A percentile compares a stretch with the other conserved stretches of the same genome.
Conservation (phyloP, 2,329 filamentous ascomycete genomes). For the Pezicula rhizophila region DNA sequence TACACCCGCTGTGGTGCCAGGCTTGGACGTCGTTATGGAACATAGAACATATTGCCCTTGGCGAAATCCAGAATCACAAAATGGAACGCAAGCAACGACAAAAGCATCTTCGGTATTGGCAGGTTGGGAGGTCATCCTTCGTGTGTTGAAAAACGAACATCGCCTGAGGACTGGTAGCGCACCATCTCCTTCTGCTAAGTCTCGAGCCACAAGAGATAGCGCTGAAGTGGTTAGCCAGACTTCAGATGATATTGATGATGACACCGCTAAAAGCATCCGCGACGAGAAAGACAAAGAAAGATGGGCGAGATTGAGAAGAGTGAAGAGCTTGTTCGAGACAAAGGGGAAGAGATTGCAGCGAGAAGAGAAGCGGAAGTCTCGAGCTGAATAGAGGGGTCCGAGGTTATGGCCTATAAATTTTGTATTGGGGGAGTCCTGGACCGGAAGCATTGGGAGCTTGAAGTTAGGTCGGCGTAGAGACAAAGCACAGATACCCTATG, state of each 20-base stretch:
- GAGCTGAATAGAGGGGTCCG: not conserved
- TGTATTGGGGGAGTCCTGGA: not conserved
- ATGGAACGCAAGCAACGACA: constrained; percentile 27
- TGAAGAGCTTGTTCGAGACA: constrained; percentile 66
- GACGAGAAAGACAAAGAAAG: constrained; percentile 65
- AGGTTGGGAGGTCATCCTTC: constrained; percentile 49
- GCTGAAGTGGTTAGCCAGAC: constrained; percentile 4
- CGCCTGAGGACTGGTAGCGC: constrained; percentile 13
- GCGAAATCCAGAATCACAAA: constrained; percentile 61
- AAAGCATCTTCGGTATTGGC: constrained; percentile 29
- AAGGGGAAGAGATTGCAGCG: constrained; percentile 47
- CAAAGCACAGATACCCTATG: not conserved
- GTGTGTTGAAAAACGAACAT: constrained; percentile 53
- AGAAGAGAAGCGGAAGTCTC: constrained; percentile 1
- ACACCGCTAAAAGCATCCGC: constrained; percentile 33
- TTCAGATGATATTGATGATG: constrained; percentile 22
- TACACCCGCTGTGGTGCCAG: constrained; percentile 52
- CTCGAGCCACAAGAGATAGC: constrained; percentile 2
- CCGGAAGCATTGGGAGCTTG: no score
- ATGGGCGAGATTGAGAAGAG: constrained; percentile 64
- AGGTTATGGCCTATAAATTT: no score
- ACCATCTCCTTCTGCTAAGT: constrained; percentile 2
- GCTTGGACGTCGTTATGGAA: constrained; percentile 63
- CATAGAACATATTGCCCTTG: constrained; percentile 83
- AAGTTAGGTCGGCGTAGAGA: no score